These are phyloP conservation scores for Pezicula carpinea DNA, from an alignment of 2,329 filamentous ascomycete species.

Conservation along the genomic window DNA sequence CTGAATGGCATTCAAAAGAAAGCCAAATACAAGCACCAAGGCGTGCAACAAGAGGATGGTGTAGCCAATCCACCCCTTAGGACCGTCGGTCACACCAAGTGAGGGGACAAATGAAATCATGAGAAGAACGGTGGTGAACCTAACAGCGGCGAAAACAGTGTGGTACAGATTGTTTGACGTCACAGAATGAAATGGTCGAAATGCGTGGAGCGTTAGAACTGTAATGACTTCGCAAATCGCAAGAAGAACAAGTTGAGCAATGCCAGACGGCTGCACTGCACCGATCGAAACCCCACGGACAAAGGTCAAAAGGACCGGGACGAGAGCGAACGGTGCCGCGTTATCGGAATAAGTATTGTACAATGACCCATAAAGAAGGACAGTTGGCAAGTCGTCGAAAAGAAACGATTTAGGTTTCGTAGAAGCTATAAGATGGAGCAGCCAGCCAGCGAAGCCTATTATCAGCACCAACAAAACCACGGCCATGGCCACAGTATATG, in stretches of 20 bases:
- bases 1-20: conserved; percentile 87
- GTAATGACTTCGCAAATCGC: conserved; percentile 93
- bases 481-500: conserved; percentile 69
- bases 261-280: conserved; percentile 85
- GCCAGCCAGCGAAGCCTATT: conserved; percentile 70
- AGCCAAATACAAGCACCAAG: conserved; percentile 80
- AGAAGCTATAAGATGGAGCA: conserved; percentile 73
- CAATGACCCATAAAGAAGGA: conserved; percentile 84
- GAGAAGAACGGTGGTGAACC: conserved; percentile 70
- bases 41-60: conserved; percentile 83
- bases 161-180: conserved; percentile 99
- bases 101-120: conserved; percentile 83
- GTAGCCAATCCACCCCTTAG: conserved; percentile 95
- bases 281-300: conserved; percentile 87
- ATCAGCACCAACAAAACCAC: conserved; percentile 70
- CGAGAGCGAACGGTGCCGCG: conserved; percentile 81
- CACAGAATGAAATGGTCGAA: conserved; percentile 82
- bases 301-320: conserved; percentile 80
- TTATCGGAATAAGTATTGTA: conserved; percentile 98
- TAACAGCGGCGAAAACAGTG: conserved; percentile 72
- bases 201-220: conserved; percentile 80
- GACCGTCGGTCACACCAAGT: conserved; percentile 69
- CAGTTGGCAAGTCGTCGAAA: conserved; percentile 88
- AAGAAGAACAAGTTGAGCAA: conserved; percentile 86
- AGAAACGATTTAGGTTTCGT: conserved; percentile 81